Evolutionary conservation across 2,329 filamentous ascomycete species (phyloP).

Genomic region (Fusarium udum): DNA sequence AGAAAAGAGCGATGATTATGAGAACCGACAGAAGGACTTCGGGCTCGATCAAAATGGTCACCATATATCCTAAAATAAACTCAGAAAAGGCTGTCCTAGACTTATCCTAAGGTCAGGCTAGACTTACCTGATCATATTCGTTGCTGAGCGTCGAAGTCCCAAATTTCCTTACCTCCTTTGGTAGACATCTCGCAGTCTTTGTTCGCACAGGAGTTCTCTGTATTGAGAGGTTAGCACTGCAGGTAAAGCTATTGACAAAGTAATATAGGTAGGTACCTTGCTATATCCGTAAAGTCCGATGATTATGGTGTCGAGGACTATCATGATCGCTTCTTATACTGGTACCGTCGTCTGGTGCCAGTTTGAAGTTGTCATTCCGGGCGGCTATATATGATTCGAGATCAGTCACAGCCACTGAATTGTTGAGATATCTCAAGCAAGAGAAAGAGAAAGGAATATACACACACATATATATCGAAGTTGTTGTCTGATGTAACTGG

Average conservation of each 20-base stretch:
- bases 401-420: not conserved
- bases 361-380: not conserved
- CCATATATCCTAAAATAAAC: not conserved
- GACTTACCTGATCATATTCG: not conserved
- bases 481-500: not conserved
- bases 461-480: not conserved
- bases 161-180: not conserved
- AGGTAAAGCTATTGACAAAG: not conserved
- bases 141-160: not conserved
- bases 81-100: not conserved
- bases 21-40: not conserved
- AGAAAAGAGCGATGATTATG: accelerated
- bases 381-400: not conserved
- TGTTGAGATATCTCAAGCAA: no score
- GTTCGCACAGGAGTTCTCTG: not conserved
- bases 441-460: not conserved
- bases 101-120: not conserved
- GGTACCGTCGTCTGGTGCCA: not conserved
- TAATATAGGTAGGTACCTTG: not conserved
- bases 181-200: not conserved
- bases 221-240: not conserved
- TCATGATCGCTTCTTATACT: not conserved
- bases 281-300: not conserved
- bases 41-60: not conserved
- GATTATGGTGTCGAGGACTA: no score